A percentile compares a stretch with the other conserved stretches of the same genome.
phyloP scores from a whole-genome alignment of 2,329 filamentous ascomycete genomes.

The Trichophyton simii region DNA sequence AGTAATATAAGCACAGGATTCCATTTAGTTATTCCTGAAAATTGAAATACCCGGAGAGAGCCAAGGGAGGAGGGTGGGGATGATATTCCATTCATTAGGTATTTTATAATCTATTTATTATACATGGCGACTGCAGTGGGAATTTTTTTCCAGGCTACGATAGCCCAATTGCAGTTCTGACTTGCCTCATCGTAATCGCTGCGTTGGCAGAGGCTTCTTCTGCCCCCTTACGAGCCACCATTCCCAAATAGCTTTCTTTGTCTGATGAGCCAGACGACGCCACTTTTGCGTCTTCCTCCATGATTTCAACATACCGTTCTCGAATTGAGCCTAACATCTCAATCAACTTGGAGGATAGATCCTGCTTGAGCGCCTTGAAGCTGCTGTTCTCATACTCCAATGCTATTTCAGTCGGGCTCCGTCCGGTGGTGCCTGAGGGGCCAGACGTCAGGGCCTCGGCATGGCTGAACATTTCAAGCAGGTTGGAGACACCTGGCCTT shows the following conservation, averaged over 20 bases:
- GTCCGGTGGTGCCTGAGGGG: constrained; percentile 5
- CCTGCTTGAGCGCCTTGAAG: constrained; percentile 51
- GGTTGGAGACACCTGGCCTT: constrained; percentile 76
- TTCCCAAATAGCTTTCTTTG: constrained; percentile 7
- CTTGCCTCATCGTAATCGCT: constrained; percentile 10
- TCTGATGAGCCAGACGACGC: not conserved
- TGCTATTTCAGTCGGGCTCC: constrained; percentile 36
- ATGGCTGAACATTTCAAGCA: constrained; percentile 67
- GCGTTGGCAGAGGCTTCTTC: constrained; percentile 12
- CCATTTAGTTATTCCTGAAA: not conserved
- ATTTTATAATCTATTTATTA: not conserved
- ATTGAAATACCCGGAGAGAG: too few species aligned
- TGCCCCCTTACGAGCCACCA: constrained; percentile 11
- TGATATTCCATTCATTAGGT: not conserved
- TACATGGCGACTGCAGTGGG: not conserved
- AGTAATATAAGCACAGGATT: not conserved
- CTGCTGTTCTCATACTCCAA: constrained; percentile 32
- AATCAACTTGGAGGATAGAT: constrained; percentile 40
- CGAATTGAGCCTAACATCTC: constrained; percentile 23
- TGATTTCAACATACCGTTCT: constrained; percentile 18
- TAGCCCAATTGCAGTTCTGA: constrained; percentile 12
- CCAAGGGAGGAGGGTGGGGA: not conserved
- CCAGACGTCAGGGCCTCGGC: constrained; percentile 37
- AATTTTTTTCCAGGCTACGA: not conserved
- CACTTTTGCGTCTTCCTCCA: constrained; percentile 4